Evolutionary conservation across 768 basidiomycete genomes (phyloP).

Genomic region (Trametes villosa): DNA sequence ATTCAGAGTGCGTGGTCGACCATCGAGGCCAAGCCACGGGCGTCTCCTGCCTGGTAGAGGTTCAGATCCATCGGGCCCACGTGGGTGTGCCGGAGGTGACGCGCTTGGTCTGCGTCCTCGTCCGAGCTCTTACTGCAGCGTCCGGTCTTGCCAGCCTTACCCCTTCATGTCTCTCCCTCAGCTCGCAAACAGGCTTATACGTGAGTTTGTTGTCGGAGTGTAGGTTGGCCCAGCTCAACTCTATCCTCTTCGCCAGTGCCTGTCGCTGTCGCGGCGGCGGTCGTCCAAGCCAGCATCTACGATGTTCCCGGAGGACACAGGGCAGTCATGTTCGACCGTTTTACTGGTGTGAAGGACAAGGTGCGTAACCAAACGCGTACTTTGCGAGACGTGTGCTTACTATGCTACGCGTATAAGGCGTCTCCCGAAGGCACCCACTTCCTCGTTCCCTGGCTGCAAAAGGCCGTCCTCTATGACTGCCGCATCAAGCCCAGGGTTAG

Average conservation of each 20-base stretch:
- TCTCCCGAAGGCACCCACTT: constrained; percentile 95
- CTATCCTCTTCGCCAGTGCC: constrained; percentile 67
- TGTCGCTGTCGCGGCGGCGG: constrained; percentile 49
- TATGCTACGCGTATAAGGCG: constrained; percentile 53
- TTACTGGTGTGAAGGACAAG: constrained; percentile 85
- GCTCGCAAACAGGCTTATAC: constrained; percentile 51
- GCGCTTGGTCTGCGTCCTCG: constrained; percentile 4
- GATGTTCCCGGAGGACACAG: constrained; percentile 82
- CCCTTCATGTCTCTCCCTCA: constrained; percentile 55
- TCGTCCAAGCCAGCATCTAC: constrained; percentile 56
- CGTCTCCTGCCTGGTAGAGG: neutral
- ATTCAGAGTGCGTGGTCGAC: too few species aligned
- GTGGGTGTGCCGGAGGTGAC: constrained; percentile 23
- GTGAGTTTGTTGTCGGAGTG: constrained; percentile 36
- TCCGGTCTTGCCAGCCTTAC: constrained; percentile 1
- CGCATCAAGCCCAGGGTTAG: constrained; percentile 91
- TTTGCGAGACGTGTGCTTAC: neutral
- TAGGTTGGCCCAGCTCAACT: neutral
- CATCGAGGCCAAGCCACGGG: too few species aligned
- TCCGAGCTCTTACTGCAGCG: constrained; percentile 2
- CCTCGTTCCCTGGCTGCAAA: constrained; percentile 93
- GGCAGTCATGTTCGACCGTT: constrained; percentile 98
- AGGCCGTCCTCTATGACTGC: constrained; percentile 96
- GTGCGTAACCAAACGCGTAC: constrained; percentile 43
- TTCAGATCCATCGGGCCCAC: constrained; percentile 14